Conservation (phyloP, 257 asterid species). For the Solanum pinnatisectum region DNA sequence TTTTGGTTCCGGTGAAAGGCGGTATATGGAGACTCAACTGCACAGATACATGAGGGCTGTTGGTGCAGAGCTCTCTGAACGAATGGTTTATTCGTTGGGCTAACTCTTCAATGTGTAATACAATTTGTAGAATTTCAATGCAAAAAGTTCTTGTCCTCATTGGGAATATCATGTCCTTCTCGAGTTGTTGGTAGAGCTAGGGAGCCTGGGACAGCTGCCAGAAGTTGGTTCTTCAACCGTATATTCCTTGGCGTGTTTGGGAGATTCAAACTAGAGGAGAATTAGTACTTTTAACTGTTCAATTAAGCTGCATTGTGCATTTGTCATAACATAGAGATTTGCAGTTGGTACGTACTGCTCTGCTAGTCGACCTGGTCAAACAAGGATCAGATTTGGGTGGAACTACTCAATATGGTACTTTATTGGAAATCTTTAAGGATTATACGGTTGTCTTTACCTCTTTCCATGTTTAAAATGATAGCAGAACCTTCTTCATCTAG, state of each 20-base stretch:
- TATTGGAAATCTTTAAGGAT: background rate
- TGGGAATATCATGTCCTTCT: background rate
- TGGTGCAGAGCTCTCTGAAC: constrained; percentile 69
- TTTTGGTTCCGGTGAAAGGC: constrained; percentile 46
- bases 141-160: background rate
- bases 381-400: background rate
- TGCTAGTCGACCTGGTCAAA: background rate
- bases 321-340: background rate
- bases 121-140: background rate
- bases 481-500: background rate
- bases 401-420: background rate
- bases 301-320: background rate
- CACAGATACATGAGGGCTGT: constrained; percentile 49
- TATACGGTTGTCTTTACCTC: background rate
- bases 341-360: background rate
- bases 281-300: background rate
- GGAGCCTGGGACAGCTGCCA: background rate
- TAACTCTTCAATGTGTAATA: constrained; percentile 17
- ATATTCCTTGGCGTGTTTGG: background rate
- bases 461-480: background rate
- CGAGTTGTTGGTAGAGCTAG: background rate
- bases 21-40: constrained; percentile 42
- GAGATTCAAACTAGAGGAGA: background rate
- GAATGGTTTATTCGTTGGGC: constrained; percentile 59
- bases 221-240: background rate